These are phyloP conservation scores for Brasilioporus rufonigricans DNA, from an alignment of 768 basidiomycete genomes.

Conservation along the genomic window DNA sequence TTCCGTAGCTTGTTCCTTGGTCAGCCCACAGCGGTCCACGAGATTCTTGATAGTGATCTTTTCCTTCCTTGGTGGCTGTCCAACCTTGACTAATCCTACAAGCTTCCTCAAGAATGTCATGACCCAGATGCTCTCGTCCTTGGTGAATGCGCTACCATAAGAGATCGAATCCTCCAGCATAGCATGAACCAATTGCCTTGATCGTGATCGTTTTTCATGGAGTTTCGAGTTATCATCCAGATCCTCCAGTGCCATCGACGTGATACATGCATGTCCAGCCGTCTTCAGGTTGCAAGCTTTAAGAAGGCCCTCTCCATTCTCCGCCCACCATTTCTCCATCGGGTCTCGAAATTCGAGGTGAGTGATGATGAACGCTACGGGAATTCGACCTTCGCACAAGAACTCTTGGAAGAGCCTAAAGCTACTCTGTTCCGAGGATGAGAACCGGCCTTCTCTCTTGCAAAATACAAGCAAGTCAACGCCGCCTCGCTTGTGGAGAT, in stretches of 20 bases:
- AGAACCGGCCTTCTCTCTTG: slow-evolving; percentile 32
- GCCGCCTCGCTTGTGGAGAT: slow-evolving; percentile 29
- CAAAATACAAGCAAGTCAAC: slow-evolving; percentile 40
- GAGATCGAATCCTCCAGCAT: slow-evolving; percentile 25
- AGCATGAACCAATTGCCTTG: slow-evolving; percentile 13
- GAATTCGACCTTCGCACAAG: slow-evolving; percentile 37
- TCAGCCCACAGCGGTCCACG: slow-evolving; percentile 16
- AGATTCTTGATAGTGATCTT: slow-evolving; percentile 13
- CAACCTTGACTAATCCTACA: slow-evolving; percentile 13
- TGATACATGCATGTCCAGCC: slow-evolving; percentile 33
- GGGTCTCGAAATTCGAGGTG: slow-evolving; percentile 31
- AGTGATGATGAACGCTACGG: slow-evolving; percentile 39
- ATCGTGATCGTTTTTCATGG: slow-evolving; percentile 8
- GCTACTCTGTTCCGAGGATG: slow-evolving; percentile 25
- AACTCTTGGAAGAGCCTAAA: slow-evolving; percentile 38
- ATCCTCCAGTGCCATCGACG: slow-evolving; percentile 11
- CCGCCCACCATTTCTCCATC: slow-evolving; percentile 36
- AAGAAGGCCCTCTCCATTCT: slow-evolving; percentile 16
- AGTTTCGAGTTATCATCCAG: background rate
- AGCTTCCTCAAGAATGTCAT: slow-evolving; percentile 23
- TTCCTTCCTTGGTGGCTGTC: slow-evolving; percentile 5
- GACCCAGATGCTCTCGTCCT: slow-evolving; percentile 19
- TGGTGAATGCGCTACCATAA: slow-evolving; percentile 12
- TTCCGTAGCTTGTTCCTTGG: slow-evolving; percentile 18
- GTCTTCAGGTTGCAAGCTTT: slow-evolving; percentile 7